A percentile compares a stretch with the other conserved stretches of the same genome.
phyloP scores from a whole-genome alignment of 2,329 filamentous ascomycete species.

The Rugonectria rugulosa region DNA sequence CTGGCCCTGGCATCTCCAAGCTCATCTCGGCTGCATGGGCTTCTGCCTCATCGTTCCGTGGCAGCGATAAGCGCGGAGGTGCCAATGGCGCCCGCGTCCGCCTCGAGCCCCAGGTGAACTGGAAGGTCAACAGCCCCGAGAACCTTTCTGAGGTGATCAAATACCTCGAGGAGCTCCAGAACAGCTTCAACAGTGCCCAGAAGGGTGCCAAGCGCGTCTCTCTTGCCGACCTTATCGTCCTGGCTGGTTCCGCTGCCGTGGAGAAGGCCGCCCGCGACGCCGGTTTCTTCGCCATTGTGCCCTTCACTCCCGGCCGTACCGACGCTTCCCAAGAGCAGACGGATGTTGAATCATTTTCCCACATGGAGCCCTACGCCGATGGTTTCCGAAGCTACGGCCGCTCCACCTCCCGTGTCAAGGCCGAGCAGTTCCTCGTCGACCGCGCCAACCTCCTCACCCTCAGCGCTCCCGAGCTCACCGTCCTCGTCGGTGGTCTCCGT shows the following conservation, averaged over 20 bases:
- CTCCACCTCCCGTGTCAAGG: conserved; percentile 64
- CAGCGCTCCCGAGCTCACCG: conserved; percentile 73
- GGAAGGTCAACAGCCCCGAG: conserved; percentile 77
- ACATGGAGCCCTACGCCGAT: conserved; percentile 73
- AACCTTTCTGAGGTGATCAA: conserved; percentile 69
- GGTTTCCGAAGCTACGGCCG: conserved; percentile 83
- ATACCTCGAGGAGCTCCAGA: conserved; percentile 70
- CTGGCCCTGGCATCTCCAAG: conserved; percentile 65
- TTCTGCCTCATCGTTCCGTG: conserved; percentile 75
- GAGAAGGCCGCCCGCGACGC: conserved; percentile 73
- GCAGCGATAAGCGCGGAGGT: conserved; percentile 81
- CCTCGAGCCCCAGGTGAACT: conserved; percentile 74
- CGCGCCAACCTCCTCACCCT: conserved; percentile 75
- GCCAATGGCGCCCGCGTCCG: conserved; percentile 82
- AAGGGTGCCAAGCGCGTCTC: conserved; percentile 73
- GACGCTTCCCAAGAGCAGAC: conserved; percentile 79
- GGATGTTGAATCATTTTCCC: conserved; percentile 67
- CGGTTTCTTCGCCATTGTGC: conserved; percentile 62
- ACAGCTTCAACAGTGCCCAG: conserved; percentile 64
- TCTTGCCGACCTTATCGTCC: conserved; percentile 79
- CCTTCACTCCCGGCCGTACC: conserved; percentile 75
- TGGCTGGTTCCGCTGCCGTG: conserved; percentile 72
- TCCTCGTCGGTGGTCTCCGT: conserved; percentile 75
- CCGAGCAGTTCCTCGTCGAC: conserved; percentile 77
- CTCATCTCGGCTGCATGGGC: conserved; percentile 74